Base-by-base conservation (phyloP, 148 eudicot genomes). In the Rhododendron ovatum region DNA sequence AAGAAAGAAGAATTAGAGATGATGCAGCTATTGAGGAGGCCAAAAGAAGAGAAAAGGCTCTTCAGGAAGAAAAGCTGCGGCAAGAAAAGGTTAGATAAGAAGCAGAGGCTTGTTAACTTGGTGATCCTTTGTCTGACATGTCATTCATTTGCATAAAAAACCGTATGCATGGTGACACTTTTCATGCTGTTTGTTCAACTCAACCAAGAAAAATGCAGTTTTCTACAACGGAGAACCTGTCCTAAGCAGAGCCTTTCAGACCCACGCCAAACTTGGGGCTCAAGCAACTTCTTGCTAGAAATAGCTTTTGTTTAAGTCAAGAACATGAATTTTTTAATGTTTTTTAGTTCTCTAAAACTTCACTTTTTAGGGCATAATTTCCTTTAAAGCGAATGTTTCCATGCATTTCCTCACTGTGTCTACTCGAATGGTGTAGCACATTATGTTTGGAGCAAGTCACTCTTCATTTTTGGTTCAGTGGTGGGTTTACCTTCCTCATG, bases 11-110 rank as follows among this genome's bases (percentile, higher is more conserved):
- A 92, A 94, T 97, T 86, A 90, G 95, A 92, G 95, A 95, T 87
- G 98, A 96, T 90, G 98, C 98, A 53, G 98, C 95, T 83, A 85
- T 92, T 82, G 96, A 92, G 90, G 99, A 97, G 91, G 95, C 95
- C 86, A 93, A 89, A 90, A 91, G 98, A 92, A 93, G 87, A 86
- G 96, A 97, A 87, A 93, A 91, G 87, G 95, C 95, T 81, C 71
- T 91, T 73, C 93, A 89, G 84, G 96, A 94, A 91, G 95, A 93
- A 86, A 91, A 90, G 87, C 13, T 91, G 83, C 91, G 95, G 74
- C 96, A 92, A 85, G 96, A 93, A 87, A 95, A 90, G 84, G 88
- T 90, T 0, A 93, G 89, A 91, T 95, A 93, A 78, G 99, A 91
- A 88, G 93, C 91, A 85, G 94, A 94, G 98, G 96, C 94, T 71